These are phyloP conservation scores for Beauveria sp. DNA, from an alignment of 2,329 filamentous ascomycete genomes.

Conservation along the genomic window DNA sequence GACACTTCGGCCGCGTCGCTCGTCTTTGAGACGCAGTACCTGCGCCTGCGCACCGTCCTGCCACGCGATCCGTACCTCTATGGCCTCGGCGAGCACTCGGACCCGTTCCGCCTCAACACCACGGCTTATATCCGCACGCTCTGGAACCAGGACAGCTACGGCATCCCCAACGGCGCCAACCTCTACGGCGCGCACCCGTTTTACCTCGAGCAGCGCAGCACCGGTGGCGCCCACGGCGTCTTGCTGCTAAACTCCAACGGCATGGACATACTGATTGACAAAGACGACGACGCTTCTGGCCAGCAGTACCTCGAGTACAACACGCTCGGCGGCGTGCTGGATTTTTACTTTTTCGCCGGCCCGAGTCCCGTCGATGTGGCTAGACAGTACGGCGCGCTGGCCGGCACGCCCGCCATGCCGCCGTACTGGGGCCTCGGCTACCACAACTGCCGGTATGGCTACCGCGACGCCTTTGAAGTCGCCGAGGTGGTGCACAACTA, in stretches of 20 bases:
- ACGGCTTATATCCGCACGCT: constrained; percentile 53
- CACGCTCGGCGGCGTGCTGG: constrained; percentile 67
- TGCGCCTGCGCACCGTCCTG: constrained; percentile 60
- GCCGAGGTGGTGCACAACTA: constrained; percentile 62
- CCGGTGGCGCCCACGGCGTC: constrained; percentile 56
- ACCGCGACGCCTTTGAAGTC: constrained; percentile 59
- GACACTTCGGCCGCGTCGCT: constrained; percentile 57
- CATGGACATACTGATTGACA: constrained; percentile 65
- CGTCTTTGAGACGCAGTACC: constrained; percentile 67
- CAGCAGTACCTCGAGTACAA: constrained; percentile 77
- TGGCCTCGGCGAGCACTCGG: constrained; percentile 67
- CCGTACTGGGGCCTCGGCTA: constrained; percentile 77
- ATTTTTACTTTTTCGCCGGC: constrained; percentile 75
- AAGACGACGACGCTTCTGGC: constrained; percentile 32
- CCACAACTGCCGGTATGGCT: constrained; percentile 72
- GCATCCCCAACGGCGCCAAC: constrained; percentile 54
- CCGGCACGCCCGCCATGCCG: constrained; percentile 69
- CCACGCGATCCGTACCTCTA: constrained; percentile 62
- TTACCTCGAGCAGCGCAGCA: constrained; percentile 53
- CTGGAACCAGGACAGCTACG: constrained; percentile 62
- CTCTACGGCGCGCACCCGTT: constrained; percentile 72
- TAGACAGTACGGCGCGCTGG: constrained; percentile 59
- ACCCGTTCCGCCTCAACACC: constrained; percentile 56
- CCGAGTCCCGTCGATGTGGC: constrained; percentile 61
- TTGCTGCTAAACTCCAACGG: constrained; percentile 73